phyloP scores from a whole-genome alignment of 805 yeast species.

The Phaffomyces opuntiae region DNA sequence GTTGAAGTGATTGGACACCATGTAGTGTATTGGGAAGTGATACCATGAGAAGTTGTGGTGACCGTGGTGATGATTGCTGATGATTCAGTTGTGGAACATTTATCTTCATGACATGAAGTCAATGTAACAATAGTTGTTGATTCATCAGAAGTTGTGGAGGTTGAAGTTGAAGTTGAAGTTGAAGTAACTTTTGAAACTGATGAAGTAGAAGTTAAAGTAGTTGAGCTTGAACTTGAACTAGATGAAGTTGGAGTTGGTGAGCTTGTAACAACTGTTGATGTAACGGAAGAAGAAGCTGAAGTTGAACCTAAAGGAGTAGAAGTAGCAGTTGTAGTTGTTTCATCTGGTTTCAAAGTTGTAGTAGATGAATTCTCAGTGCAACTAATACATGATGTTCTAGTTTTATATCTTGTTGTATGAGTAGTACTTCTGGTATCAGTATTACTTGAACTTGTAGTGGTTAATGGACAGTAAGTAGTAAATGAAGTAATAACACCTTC shows the following conservation, averaged over 20 bases:
- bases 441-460: background rate
- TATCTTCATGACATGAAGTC: conserved; percentile 16
- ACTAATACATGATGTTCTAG: too few species aligned
- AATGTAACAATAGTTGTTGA: conserved; percentile 9
- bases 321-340: too few species aligned
- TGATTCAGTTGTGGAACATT: conserved; percentile 21
- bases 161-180: background rate
- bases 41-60: conserved; percentile 22
- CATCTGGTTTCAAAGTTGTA: too few species aligned
- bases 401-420: background rate
- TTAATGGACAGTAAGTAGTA: conserved; percentile 22
- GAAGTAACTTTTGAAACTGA: background rate
- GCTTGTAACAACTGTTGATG: background rate
- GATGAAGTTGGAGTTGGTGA: background rate
- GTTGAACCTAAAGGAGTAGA: background rate
- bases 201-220: background rate
- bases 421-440: background rate
- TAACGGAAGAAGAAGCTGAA: background rate
- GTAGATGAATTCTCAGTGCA: too few species aligned
- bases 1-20: conserved; percentile 27
- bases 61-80: conserved; percentile 20
- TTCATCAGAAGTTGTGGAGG: background rate
- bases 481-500: conserved; percentile 10
- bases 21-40: conserved; percentile 26
- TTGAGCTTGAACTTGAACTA: background rate